Percentiles rank a stretch among this genome's conserved stretches.
Conservation (phyloP, 345 rosid species). For the Physaria fendleri region DNA sequence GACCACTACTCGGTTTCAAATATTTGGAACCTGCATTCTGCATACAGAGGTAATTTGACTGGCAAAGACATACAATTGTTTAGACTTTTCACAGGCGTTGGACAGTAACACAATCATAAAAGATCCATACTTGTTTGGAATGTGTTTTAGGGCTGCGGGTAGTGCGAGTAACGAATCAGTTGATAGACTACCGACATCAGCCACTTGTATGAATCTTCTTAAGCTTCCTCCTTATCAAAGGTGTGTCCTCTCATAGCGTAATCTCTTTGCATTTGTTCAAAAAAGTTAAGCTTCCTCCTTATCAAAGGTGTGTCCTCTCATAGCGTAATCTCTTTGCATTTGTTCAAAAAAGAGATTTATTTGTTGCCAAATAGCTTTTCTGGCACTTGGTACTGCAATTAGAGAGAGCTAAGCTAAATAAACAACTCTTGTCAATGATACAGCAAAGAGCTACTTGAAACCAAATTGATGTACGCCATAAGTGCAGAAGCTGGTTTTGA, state of each 20-base stretch:
- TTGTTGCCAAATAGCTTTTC: background rate
- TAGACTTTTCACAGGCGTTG: background rate
- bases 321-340: background rate
- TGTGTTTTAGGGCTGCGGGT: constrained; percentile 16
- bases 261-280: background rate
- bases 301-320: constrained; percentile 63
- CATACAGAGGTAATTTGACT: constrained; percentile 70
- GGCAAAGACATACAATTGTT: background rate
- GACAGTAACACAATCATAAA: background rate
- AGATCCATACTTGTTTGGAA: background rate
- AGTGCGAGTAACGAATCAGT: constrained; percentile 47
- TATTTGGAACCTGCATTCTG: constrained; percentile 88
- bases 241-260: constrained; percentile 36
- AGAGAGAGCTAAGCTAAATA: constrained; percentile 6
- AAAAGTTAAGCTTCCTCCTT: constrained; percentile 99
- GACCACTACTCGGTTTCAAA: constrained; percentile 90
- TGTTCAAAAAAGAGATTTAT: background rate
- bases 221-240: constrained; percentile 99
- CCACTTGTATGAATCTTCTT: constrained; percentile 98
- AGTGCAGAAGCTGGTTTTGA: constrained; percentile 98
- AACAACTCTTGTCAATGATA: constrained; percentile 17
- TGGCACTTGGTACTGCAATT: background rate
- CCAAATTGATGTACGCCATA: constrained; percentile 81
- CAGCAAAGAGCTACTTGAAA: constrained; percentile 92
- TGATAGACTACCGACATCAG: constrained; percentile 89